phyloP scores from a whole-genome alignment of 2,329 filamentous ascomycete species.

The Sporothrix brasiliensis region DNA sequence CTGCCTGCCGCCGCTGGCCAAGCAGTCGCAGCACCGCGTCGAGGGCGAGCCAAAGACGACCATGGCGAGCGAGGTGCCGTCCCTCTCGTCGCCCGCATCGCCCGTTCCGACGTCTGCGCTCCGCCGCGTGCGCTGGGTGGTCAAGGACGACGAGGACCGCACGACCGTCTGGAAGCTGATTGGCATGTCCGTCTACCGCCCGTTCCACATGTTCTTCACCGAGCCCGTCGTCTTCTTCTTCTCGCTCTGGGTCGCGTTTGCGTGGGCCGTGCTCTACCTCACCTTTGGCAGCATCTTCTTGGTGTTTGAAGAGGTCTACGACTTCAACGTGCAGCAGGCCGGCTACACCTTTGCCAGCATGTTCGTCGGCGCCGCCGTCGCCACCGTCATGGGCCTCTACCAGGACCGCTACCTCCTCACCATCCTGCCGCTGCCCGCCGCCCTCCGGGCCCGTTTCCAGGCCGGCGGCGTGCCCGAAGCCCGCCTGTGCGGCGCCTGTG shows the following conservation, averaged over 20 bases:
- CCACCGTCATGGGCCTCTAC: conserved; percentile 69
- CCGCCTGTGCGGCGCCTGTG: conserved; percentile 79
- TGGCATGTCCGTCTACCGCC: conserved; percentile 71
- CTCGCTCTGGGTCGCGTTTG: conserved; percentile 85
- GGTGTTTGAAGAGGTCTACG: conserved; percentile 69
- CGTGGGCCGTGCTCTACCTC: conserved; percentile 86
- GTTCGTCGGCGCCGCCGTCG: conserved; percentile 66
- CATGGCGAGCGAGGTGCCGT: background rate
- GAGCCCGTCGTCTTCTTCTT: conserved; percentile 84
- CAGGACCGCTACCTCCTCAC: conserved; percentile 68
- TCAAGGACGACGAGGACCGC: conserved; percentile 76
- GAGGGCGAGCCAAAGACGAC: conserved; percentile 6
- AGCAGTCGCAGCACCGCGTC: background rate
- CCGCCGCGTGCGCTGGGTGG: conserved; percentile 74
- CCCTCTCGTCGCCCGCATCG: background rate
- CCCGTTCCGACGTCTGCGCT: conserved; percentile 31
- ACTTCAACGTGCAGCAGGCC: conserved; percentile 67
- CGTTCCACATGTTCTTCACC: conserved; percentile 75
- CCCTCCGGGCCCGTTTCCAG: conserved; percentile 52
- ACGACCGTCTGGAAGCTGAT: conserved; percentile 71
- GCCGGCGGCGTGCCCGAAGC: conserved; percentile 68
- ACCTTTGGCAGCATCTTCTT: conserved; percentile 80
- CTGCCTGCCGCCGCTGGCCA: background rate
- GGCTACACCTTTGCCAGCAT: conserved; percentile 76
- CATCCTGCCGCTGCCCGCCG: conserved; percentile 40